phyloP scores from a whole-genome alignment of 2,329 filamentous ascomycete species.

The Bipolaris sorokiniana region DNA sequence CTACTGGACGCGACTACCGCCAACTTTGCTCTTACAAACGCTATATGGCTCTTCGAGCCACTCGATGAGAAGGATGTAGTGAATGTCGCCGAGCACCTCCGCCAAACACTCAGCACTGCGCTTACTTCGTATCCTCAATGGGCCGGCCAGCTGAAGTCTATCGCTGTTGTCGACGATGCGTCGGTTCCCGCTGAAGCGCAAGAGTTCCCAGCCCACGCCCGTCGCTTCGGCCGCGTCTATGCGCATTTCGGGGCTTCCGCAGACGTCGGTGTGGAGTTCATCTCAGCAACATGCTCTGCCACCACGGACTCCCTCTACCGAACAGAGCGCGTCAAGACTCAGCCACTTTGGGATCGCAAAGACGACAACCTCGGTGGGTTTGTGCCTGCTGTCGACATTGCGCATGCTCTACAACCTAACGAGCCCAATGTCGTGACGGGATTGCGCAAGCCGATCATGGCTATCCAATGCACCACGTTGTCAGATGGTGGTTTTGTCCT shows the following conservation, averaged over 20 bases:
- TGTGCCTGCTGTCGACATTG: constrained; percentile 1
- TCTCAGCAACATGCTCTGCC: constrained; percentile 5
- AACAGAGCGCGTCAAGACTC: not conserved
- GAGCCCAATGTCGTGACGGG: constrained; percentile 5
- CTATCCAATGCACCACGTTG: constrained; percentile 12
- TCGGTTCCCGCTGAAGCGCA: constrained; percentile 4
- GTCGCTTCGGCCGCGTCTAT: constrained; percentile 17
- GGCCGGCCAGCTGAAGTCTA: constrained; percentile 8
- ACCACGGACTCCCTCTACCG: constrained; percentile 2
- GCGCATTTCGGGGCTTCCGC: constrained; percentile 5
- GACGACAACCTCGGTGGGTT: constrained; percentile 1
- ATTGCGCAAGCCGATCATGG: constrained; percentile 14
- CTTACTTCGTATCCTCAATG: constrained; percentile 16
- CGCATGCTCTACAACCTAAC: constrained; percentile 6
- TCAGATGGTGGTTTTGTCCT: constrained; percentile 13
- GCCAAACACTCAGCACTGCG: constrained; percentile 9
- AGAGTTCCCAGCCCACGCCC: constrained; percentile 12
- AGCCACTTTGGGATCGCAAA: constrained; percentile 3
- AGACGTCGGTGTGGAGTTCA: constrained; percentile 11
- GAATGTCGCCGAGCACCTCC: constrained; percentile 4
- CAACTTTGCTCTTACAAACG: constrained; percentile 14
- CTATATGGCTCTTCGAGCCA: constrained; percentile 16
- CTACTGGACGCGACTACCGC: constrained; percentile 17
- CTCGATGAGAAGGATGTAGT: not conserved
- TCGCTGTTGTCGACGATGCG: constrained; percentile 1